These are phyloP conservation scores for Helianthus tuberosus DNA, from an alignment of 129 eudicot genomes.

Conservation along the genomic window DNA sequence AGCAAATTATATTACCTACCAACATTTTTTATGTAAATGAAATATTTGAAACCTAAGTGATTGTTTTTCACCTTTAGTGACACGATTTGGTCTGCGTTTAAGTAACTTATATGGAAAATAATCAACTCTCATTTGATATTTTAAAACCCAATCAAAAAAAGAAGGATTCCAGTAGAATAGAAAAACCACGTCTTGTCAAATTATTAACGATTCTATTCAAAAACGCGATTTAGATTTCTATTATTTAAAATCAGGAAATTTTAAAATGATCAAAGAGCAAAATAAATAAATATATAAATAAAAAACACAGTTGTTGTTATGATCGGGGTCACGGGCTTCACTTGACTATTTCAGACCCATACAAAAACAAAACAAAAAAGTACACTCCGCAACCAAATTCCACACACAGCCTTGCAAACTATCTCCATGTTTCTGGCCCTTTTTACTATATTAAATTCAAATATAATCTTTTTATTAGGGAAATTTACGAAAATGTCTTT, in stretches of 20 bases:
- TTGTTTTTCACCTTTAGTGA: background rate
- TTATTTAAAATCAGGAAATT: background rate
- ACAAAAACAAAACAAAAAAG: slow-evolving; percentile 33
- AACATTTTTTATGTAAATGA: too few species aligned
- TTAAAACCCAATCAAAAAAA: too few species aligned
- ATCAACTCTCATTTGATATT: background rate
- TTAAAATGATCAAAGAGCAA: background rate
- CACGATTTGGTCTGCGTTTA: background rate
- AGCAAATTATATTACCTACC: too few species aligned
- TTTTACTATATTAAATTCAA: background rate
- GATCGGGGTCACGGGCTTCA: slow-evolving; percentile 61
- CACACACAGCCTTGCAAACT: slow-evolving; percentile 21
- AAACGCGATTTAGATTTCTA: background rate
- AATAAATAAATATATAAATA: background rate
- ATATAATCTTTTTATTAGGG: too few species aligned
- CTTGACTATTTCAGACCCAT: slow-evolving; percentile 53
- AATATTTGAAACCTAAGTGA: background rate
- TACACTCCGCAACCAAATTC: slow-evolving; percentile 30
- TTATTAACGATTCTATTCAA: too few species aligned
- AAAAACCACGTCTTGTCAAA: too few species aligned
- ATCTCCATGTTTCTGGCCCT: slow-evolving; percentile 2
- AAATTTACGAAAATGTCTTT: too few species aligned
- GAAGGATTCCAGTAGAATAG: too few species aligned
- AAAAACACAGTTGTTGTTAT: slow-evolving; percentile 33
- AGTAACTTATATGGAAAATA: background rate